Percentiles rank a stretch among this genome's conserved stretches.
phyloP scores from a whole-genome alignment of 345 rosid species.

The Carallia brachiata region DNA sequence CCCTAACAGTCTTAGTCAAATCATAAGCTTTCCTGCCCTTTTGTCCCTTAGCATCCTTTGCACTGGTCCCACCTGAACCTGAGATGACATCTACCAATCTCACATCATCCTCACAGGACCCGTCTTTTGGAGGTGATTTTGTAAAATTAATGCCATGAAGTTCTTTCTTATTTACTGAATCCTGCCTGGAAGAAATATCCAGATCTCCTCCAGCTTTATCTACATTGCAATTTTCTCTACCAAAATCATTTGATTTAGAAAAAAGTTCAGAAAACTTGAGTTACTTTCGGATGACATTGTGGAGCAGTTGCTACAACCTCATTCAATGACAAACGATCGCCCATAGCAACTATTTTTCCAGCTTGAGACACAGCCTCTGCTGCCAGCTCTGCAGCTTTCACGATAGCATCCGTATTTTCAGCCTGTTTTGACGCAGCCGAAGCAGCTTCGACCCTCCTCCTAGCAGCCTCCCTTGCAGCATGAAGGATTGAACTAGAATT shows the following conservation, averaged over 20 bases:
- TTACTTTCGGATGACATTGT: conserved; percentile 62
- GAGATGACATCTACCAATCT: conserved; percentile 40
- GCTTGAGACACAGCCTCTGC: conserved; percentile 93
- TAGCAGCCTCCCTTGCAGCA: conserved; percentile 84
- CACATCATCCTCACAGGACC: conserved; percentile 38
- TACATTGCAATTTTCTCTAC: conserved; percentile 21
- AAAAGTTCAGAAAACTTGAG: conserved; percentile 42
- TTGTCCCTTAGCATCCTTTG: conserved; percentile 44
- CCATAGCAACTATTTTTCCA: conserved; percentile 86
- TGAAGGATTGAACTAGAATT: conserved; percentile 60
- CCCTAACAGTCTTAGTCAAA: conserved; percentile 35
- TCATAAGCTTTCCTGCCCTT: conserved; percentile 44
- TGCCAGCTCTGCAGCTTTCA: conserved; percentile 95
- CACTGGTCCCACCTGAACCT: conserved; percentile 36
- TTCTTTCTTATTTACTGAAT: conserved; percentile 34
- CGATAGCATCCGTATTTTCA: conserved; percentile 86
- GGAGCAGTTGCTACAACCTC: conserved; percentile 71
- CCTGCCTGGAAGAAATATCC: conserved; percentile 22
- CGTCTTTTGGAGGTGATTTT: conserved; percentile 31
- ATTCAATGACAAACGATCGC: conserved; percentile 56
- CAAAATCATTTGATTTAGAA: conserved; percentile 25
- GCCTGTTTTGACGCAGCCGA: conserved; percentile 85
- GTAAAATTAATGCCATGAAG: conserved; percentile 32
- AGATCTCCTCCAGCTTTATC: conserved; percentile 23
- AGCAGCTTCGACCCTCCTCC: conserved; percentile 82